A percentile compares a stretch with the other conserved stretches of the same genome.
Conservation (phyloP, 805 yeast genomes). For the Komagataella pseudopastoris region DNA sequence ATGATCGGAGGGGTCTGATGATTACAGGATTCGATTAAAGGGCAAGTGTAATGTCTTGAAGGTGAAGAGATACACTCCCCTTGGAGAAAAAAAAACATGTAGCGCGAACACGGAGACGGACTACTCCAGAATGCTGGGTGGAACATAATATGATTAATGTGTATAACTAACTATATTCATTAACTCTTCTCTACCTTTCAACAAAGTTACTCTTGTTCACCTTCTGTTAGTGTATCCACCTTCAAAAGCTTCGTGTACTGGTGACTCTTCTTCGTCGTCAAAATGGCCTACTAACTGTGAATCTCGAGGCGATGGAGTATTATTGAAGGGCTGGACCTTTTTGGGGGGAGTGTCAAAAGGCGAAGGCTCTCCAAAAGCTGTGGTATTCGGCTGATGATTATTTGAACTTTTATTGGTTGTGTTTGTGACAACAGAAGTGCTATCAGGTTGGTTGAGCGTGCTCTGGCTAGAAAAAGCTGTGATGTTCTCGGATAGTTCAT, state of each 20-base stretch:
- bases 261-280: neutral
- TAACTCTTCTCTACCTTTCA: neutral
- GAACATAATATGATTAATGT: neutral
- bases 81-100: neutral
- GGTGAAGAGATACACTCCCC: neutral
- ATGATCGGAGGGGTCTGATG: conserved; percentile 6
- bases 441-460: neutral
- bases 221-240: neutral
- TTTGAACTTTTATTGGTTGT: neutral
- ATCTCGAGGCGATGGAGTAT: neutral
- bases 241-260: neutral
- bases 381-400: neutral
- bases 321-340: neutral
- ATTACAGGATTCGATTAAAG: neutral
- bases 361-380: neutral
- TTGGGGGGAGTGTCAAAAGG: neutral
- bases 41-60: neutral
- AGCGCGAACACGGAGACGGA: neutral
- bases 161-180: too few species aligned
- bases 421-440: neutral
- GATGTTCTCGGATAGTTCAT: neutral
- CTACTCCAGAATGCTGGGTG: neutral
- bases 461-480: neutral
- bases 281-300: neutral
- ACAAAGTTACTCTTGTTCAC: neutral